Percentiles rank a stretch among this genome's conserved stretches.
phyloP scores from a whole-genome alignment of 352 stramenopile genomes.

The Phytophthora vignae region DNA sequence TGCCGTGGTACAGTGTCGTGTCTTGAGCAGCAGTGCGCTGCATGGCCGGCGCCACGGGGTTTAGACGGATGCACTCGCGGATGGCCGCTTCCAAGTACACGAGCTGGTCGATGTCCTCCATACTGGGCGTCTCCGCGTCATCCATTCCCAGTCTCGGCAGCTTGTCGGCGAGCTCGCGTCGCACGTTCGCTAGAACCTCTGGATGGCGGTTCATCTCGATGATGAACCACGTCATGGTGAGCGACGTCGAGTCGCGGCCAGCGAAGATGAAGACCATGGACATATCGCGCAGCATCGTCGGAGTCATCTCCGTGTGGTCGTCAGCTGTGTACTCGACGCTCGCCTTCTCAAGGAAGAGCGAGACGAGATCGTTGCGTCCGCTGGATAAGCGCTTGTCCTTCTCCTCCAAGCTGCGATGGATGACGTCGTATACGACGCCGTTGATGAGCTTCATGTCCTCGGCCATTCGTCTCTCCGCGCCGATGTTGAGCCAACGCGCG shows the following conservation, averaged over 20 bases:
- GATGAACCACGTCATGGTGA: slow-evolving; percentile 79
- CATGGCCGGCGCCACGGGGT: slow-evolving; percentile 47
- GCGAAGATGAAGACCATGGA: slow-evolving; percentile 84
- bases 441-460: slow-evolving; percentile 40
- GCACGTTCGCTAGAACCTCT: slow-evolving; percentile 32
- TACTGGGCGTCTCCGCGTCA: slow-evolving; percentile 23
- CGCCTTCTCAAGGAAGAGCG: slow-evolving; percentile 46
- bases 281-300: slow-evolving; percentile 66
- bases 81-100: slow-evolving; percentile 59
- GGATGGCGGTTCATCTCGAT: slow-evolving; percentile 79
- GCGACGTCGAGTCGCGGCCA: slow-evolving; percentile 76
- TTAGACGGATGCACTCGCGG: slow-evolving; percentile 56
- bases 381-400: slow-evolving; percentile 7
- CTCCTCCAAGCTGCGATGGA: slow-evolving; percentile 24
- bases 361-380: slow-evolving; percentile 48
- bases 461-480: slow-evolving; percentile 34
- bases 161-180: slow-evolving; percentile 51
- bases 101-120: slow-evolving; percentile 47
- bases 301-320: slow-evolving; percentile 23
- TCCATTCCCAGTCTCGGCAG: slow-evolving; percentile 49
- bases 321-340: slow-evolving; percentile 21
- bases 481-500: slow-evolving; percentile 37
- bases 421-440: slow-evolving; percentile 31
- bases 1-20: slow-evolving; percentile 73
- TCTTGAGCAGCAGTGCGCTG: slow-evolving; percentile 54